Percentiles rank a stretch among this genome's conserved stretches.
Conservation (phyloP, 73 alveolate species). For the Stentor coeruleus region DNA sequence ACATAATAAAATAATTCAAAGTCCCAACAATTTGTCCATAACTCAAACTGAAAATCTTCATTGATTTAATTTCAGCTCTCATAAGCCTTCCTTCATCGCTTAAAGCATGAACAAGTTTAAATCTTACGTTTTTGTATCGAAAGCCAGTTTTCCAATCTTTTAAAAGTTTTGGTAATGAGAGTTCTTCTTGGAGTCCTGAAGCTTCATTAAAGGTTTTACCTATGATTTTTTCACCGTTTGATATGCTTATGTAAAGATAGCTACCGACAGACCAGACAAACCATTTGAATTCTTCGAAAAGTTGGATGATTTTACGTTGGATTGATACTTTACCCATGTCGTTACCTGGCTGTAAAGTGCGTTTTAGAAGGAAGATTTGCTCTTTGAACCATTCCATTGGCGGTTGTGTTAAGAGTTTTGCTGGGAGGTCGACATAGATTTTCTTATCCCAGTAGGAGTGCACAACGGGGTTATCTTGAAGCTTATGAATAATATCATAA, state of each 20-base stretch:
- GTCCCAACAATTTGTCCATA: background rate
- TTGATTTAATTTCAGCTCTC: background rate
- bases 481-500: background rate
- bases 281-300: conserved; percentile 64
- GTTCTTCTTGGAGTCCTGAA: conserved; percentile 1
- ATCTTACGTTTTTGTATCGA: conserved; percentile 22
- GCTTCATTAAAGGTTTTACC: background rate
- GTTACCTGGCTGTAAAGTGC: background rate
- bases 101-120: background rate
- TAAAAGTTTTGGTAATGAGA: background rate
- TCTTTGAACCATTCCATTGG: conserved; percentile 12
- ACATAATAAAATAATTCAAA: background rate
- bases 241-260: background rate
- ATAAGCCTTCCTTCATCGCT: conserved; percentile 8
- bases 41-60: background rate
- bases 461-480: background rate
- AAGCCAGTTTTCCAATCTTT: conserved; percentile 23
- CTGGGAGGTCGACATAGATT: background rate
- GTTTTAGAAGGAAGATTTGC: background rate
- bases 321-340: conserved; percentile 7
- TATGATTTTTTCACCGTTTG: background rate
- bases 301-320: conserved; percentile 28
- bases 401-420: conserved; percentile 15
- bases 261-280: conserved; percentile 57
- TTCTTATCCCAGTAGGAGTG: conserved; percentile 13